These are phyloP conservation scores for Leishmania aethiopica DNA, from an alignment of 208 protist genomes.

Conservation along the genomic window DNA sequence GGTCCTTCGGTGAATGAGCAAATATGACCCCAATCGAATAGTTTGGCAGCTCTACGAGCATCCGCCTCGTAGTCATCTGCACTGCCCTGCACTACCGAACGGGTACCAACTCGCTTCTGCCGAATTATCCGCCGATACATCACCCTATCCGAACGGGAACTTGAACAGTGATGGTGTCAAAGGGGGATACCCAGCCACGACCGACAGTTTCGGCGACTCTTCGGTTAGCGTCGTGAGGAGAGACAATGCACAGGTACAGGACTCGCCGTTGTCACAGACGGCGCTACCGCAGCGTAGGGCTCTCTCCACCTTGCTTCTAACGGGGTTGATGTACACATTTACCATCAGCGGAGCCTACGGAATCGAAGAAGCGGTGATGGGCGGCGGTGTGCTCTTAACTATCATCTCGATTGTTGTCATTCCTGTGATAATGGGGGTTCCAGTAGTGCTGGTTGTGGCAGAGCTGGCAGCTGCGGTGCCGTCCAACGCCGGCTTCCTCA, in stretches of 20 bases:
- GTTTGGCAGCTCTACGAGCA: constrained; percentile 73
- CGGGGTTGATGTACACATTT: constrained; percentile 85
- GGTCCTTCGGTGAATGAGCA: constrained; percentile 4
- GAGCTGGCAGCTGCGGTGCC: constrained; percentile 75
- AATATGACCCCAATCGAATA: neutral
- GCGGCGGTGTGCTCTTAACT: constrained; percentile 68
- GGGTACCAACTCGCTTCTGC: neutral
- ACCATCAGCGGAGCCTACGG: constrained; percentile 79
- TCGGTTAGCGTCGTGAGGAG: neutral
- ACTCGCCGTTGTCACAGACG: neutral
- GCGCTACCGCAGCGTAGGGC: constrained; percentile 5
- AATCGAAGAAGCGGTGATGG: constrained; percentile 84
- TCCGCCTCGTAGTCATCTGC: constrained; percentile 55
- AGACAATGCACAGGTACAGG: neutral
- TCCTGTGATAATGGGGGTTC: constrained; percentile 68
- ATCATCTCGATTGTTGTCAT: constrained; percentile 72
- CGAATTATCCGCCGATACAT: neutral
- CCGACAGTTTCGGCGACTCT: too few species aligned
- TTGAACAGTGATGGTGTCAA: neutral
- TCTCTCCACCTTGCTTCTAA: constrained; percentile 68
- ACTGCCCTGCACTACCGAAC: constrained; percentile 4
- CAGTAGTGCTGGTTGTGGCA: constrained; percentile 71
- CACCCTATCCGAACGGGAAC: neutral
- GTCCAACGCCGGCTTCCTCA: constrained; percentile 77
- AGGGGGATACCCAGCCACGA: neutral